These are phyloP conservation scores for Elsinoe arachidis DNA, from an alignment of 2,329 filamentous ascomycete species.

Conservation along the genomic window DNA sequence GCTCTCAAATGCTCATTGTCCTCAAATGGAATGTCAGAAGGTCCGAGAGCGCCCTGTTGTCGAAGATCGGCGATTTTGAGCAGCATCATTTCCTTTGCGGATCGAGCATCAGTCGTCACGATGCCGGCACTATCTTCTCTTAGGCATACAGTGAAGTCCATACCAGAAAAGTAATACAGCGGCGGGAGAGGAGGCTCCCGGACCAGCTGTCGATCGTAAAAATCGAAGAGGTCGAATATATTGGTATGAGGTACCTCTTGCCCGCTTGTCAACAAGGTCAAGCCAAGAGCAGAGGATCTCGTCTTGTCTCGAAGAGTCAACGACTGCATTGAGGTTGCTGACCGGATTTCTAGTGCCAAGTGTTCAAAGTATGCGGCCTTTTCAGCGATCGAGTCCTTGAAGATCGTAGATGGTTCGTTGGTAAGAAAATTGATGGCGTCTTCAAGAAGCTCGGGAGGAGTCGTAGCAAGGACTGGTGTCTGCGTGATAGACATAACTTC, in stretches of 20 bases:
- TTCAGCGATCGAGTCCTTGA: constrained; percentile 68
- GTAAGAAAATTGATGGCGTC: constrained; percentile 53
- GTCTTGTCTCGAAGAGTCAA: constrained; percentile 43
- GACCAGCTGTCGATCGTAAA: constrained; percentile 58
- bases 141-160: constrained; percentile 61
- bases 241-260: constrained; percentile 60
- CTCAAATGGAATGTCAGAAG: constrained; percentile 22
- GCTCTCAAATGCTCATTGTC: constrained; percentile 18
- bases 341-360: constrained; percentile 72
- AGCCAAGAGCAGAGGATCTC: constrained; percentile 63
- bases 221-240: constrained; percentile 90
- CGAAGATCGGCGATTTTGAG: constrained; percentile 58
- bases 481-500: constrained; percentile 65
- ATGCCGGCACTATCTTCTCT: constrained; percentile 52
- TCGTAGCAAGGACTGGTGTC: constrained; percentile 57
- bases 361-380: constrained; percentile 77
- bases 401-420: constrained; percentile 56
- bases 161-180: constrained; percentile 52
- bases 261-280: constrained; percentile 57
- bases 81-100: constrained; percentile 64
- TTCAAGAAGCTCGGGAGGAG: constrained; percentile 31
- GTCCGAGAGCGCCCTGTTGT: constrained; percentile 30
- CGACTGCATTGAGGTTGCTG: constrained; percentile 60
- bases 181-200: constrained; percentile 40
- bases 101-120: constrained; percentile 46